These are phyloP conservation scores for Periglandula ipomoeae DNA, from an alignment of 2,329 filamentous ascomycete genomes.

Conservation along the genomic window DNA sequence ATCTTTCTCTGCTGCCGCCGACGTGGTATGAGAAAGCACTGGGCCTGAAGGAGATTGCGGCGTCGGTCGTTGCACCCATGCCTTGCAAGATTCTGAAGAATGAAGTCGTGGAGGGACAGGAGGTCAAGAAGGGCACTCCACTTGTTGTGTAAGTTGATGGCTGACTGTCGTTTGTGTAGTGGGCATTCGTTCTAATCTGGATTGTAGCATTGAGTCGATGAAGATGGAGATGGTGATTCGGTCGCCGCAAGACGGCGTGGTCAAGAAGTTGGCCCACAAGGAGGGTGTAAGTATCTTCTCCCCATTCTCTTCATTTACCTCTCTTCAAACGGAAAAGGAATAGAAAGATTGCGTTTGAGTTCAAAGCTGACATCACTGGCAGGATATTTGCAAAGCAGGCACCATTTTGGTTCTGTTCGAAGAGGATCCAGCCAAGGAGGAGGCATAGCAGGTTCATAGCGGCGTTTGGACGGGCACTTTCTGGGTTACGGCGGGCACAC, in stretches of 20 bases:
- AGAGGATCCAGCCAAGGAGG: conserved; percentile 29
- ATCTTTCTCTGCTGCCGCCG: conserved; percentile 50
- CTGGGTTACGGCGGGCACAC: background rate
- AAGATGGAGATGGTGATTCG: conserved; percentile 84
- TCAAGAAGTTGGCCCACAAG: conserved; percentile 65
- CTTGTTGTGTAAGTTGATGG: conserved; percentile 61
- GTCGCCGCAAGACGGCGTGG: conserved; percentile 61
- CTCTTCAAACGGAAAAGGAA: background rate
- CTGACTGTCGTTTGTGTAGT: background rate
- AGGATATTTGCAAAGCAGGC: conserved; percentile 73
- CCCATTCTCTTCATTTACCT: background rate
- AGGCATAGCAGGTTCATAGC: conserved; percentile 12
- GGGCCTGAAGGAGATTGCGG: conserved; percentile 68
- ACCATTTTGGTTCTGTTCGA: conserved; percentile 68
- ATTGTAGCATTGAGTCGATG: conserved; percentile 66
- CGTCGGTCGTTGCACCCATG: conserved; percentile 89
- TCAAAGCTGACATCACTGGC: background rate
- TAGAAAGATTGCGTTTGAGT: background rate
- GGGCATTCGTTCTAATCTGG: background rate
- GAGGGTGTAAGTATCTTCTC: conserved; percentile 52
- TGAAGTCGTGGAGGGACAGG: conserved; percentile 73
- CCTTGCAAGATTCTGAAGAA: conserved; percentile 93
- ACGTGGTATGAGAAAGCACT: conserved; percentile 82
- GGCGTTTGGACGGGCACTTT: conserved; percentile 10
- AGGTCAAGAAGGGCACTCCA: conserved; percentile 75